A percentile compares a stretch with the other conserved stretches of the same genome.
Conservation (phyloP, 257 asterid species). For the Misopates orontium region DNA sequence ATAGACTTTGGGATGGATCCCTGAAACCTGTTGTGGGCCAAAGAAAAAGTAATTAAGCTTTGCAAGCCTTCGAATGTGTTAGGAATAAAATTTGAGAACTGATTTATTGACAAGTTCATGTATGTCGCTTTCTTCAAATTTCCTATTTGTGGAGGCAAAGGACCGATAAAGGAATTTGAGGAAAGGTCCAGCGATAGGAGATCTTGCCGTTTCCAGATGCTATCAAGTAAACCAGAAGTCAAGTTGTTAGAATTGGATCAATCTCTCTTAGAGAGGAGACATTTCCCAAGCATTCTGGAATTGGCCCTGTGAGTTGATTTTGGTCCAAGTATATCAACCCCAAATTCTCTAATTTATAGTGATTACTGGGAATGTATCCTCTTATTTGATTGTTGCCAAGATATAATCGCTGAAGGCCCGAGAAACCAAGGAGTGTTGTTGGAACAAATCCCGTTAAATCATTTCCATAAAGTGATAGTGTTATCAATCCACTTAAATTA, state of each 20-base stretch:
- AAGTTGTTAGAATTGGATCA: constrained; percentile 21
- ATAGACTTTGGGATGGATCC: constrained; percentile 29
- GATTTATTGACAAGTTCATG: no score
- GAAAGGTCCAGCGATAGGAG: constrained; percentile 16
- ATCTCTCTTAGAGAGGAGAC: constrained; percentile 11
- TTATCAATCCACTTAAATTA: no score
- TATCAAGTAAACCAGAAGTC: constrained; percentile 3
- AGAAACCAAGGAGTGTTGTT: neutral
- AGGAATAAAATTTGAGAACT: constrained; percentile 26
- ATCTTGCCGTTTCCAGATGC: constrained; percentile 28
- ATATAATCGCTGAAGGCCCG: constrained; percentile 5
- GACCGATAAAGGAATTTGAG: no score
- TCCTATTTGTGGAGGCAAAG: no score
- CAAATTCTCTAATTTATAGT: constrained; percentile 28
- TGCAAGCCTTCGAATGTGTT: neutral
- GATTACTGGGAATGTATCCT: constrained; percentile 11
- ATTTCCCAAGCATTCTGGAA: no score
- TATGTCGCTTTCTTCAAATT: no score
- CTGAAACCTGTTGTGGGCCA: constrained; percentile 25
- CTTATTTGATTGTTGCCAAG: constrained; percentile 23
- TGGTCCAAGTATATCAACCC: neutral
- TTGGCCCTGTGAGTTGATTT: no score
- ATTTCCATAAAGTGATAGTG: neutral
- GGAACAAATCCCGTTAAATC: constrained; percentile 22
- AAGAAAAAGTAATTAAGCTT: constrained; percentile 21